Evolutionary conservation across 192 early-diverging fungal genomes (phyloP).

Genomic region (Backusella westeae): DNA sequence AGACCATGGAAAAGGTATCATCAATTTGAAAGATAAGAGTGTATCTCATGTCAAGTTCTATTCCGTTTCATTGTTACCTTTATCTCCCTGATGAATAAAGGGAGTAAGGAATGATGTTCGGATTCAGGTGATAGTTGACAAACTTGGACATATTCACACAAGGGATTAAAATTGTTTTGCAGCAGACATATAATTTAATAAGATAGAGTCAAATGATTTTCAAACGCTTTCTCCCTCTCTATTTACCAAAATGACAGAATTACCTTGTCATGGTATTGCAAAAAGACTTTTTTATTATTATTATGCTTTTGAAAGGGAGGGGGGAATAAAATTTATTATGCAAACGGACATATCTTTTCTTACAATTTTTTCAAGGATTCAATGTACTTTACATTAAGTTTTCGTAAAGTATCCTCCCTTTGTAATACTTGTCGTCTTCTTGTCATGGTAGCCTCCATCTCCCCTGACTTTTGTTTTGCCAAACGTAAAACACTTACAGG

Average conservation of each 20-base stretch:
- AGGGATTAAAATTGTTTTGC: neutral
- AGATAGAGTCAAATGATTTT: neutral
- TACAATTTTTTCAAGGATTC: no score
- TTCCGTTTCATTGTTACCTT: no score
- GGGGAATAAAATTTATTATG: no score
- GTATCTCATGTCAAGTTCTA: no score
- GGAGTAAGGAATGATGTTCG: neutral
- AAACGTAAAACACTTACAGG: conserved; percentile 46
- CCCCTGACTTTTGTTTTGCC: conserved; percentile 56
- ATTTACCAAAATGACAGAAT: neutral
- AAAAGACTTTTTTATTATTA: no score
- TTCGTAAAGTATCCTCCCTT: neutral
- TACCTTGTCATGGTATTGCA: neutral
- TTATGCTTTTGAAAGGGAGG: no score
- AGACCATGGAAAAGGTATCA: no score
- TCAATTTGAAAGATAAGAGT: no score
- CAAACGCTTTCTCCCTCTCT: no score
- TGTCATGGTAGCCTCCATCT: conserved; percentile 30
- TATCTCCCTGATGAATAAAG: neutral
- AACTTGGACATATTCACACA: neutral
- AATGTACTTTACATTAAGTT: neutral
- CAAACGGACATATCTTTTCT: no score
- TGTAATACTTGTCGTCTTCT: neutral
- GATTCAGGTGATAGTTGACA: neutral
- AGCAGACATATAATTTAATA: neutral